A percentile compares a stretch with the other conserved stretches of the same genome.
Evolutionary conservation across 768 basidiomycete genomes (phyloP).

Genomic region (Suillus paluster): DNA sequence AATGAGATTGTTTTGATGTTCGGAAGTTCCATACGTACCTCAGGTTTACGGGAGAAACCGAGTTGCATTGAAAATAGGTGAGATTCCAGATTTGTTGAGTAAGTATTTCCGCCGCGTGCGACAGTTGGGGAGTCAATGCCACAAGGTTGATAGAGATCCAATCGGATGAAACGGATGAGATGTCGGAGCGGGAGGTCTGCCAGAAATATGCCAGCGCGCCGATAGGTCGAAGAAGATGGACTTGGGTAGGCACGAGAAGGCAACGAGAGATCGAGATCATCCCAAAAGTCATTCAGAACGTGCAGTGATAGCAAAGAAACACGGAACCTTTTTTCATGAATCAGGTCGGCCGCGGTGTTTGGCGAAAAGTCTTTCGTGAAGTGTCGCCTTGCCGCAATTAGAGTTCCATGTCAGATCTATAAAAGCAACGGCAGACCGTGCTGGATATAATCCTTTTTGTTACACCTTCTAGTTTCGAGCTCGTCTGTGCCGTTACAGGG

Average conservation of each 20-base stretch:
- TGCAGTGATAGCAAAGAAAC: constrained; percentile 35
- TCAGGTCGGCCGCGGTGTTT: constrained; percentile 35
- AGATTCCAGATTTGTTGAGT: constrained; percentile 51
- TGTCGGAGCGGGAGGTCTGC: constrained; percentile 49
- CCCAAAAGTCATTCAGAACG: constrained; percentile 32
- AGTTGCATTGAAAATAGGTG: constrained; percentile 34
- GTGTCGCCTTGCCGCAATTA: constrained; percentile 31
- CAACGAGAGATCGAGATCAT: constrained; percentile 29
- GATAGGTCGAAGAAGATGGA: constrained; percentile 42
- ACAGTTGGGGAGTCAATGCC: constrained; percentile 32
- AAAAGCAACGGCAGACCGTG: constrained; percentile 24
- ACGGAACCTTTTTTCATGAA: constrained; percentile 32
- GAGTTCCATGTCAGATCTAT: constrained; percentile 34
- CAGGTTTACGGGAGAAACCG: constrained; percentile 33
- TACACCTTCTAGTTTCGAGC: constrained; percentile 21
- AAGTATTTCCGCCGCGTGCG: constrained; percentile 39
- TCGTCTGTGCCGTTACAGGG: constrained; percentile 11
- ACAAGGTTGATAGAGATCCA: constrained; percentile 47
- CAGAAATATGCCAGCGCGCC: constrained; percentile 43
- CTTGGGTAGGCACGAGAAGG: constrained; percentile 33
- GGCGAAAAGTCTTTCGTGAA: constrained; percentile 20
- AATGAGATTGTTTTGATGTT: constrained; percentile 22
- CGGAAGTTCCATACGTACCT: constrained; percentile 38
- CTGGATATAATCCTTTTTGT: constrained; percentile 13
- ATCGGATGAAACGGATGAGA: constrained; percentile 49